Conservation (phyloP, 768 basidiomycete genomes). For the Lentinula sp. region DNA sequence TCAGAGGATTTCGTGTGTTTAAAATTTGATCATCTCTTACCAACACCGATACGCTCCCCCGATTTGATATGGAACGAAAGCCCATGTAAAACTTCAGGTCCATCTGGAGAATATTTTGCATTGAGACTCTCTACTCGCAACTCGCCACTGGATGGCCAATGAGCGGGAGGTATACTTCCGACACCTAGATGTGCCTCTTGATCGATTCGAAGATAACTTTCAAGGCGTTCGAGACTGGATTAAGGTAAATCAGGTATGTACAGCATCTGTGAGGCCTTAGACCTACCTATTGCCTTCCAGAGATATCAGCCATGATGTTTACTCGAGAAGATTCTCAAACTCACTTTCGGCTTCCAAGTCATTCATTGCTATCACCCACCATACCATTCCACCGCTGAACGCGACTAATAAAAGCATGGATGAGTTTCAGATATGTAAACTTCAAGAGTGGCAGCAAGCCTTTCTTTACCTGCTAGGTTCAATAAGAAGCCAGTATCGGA, state of each 20-base stretch:
- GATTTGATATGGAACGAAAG: constrained; percentile 35
- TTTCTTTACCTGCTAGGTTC: constrained; percentile 27
- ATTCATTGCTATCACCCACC: constrained; percentile 16
- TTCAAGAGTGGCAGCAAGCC: background rate
- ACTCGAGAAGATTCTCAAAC: background rate
- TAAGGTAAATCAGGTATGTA: background rate
- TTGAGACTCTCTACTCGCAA: constrained; percentile 36
- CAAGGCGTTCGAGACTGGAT: constrained; percentile 27
- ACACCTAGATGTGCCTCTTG: constrained; percentile 32
- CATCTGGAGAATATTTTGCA: constrained; percentile 32
- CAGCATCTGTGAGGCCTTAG: background rate
- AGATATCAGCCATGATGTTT: background rate
- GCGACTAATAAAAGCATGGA: background rate
- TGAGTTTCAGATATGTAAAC: background rate
- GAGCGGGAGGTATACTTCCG: constrained; percentile 38
- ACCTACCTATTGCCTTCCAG: constrained; percentile 8
- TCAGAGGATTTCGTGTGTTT: background rate
- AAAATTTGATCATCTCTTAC: constrained; percentile 5
- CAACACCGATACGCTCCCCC: constrained; percentile 42
- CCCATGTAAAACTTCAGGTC: constrained; percentile 37
- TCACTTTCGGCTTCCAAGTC: constrained; percentile 16
- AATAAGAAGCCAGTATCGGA: constrained; percentile 30
- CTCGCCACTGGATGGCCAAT: constrained; percentile 45
- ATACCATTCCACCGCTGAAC: constrained; percentile 15
- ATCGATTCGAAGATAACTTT: constrained; percentile 41